A percentile compares a stretch with the other conserved stretches of the same genome.
phyloP scores from a whole-genome alignment of 2,329 filamentous ascomycete genomes.

The Emergomyces orientalis region DNA sequence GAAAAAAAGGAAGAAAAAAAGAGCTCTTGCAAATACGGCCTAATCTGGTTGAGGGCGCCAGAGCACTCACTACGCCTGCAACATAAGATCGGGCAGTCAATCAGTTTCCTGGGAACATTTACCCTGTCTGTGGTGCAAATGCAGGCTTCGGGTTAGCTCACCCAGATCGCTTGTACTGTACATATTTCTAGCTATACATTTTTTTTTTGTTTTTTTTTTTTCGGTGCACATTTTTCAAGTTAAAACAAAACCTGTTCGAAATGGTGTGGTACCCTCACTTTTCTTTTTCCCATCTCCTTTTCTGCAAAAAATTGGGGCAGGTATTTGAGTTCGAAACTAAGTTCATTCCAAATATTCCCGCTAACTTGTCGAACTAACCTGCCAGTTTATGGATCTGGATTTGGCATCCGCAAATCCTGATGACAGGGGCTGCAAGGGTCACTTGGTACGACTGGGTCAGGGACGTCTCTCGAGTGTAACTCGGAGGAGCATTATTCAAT shows the following conservation, averaged over 20 bases:
- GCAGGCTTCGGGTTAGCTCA: neutral
- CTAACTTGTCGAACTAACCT: conserved; percentile 2
- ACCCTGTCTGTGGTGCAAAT: no score
- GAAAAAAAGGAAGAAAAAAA: neutral
- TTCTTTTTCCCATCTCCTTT: neutral
- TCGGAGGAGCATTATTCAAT: neutral
- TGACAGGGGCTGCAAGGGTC: neutral
- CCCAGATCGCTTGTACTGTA: no score
- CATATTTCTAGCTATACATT: neutral
- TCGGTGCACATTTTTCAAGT: neutral
- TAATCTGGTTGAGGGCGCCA: neutral
- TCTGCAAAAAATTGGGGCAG: neutral
- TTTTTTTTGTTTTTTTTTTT: neutral
- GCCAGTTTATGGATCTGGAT: neutral
- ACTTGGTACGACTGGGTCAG: neutral
- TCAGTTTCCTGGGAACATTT: no score
- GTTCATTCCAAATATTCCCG: neutral
- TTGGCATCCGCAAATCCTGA: neutral
- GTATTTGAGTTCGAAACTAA: conserved; percentile 5
- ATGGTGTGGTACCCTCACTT: neutral
- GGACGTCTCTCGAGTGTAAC: conserved; percentile 2
- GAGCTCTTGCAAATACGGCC: neutral
- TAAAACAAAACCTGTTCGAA: neutral
- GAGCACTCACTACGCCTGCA: no score
- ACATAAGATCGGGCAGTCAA: no score